A percentile compares a stretch with the other conserved stretches of the same genome.
Conservation (phyloP, 768 basidiomycete genomes). For the Chlorophyllum brunneum region DNA sequence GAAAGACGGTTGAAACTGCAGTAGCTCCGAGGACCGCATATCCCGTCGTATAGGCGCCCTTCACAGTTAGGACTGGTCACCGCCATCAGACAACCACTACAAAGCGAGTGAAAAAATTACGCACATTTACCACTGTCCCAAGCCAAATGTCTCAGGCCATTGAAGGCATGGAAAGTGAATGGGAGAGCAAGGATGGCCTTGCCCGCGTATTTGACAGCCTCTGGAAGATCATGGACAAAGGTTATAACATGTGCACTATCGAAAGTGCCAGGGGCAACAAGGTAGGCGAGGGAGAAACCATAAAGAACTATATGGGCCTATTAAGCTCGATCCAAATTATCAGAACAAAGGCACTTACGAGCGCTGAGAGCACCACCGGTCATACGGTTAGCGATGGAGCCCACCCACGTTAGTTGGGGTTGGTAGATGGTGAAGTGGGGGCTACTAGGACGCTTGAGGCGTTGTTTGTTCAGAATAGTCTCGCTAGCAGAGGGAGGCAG, state of each 20-base stretch:
- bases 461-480: constrained; percentile 82
- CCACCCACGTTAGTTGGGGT: constrained; percentile 87
- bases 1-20: constrained; percentile 66
- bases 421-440: constrained; percentile 98
- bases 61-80: constrained; percentile 68
- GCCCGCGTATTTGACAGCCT: constrained; percentile 67
- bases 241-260: constrained; percentile 77
- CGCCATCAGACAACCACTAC: constrained; percentile 6
- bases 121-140: constrained; percentile 91
- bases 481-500: constrained; percentile 52
- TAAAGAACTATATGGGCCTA: constrained; percentile 63
- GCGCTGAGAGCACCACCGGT: constrained; percentile 79
- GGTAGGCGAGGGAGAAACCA: constrained; percentile 82
- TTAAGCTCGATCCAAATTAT: not conserved
- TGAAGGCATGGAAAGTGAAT: constrained; percentile 87
- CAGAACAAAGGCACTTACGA: constrained; percentile 45
- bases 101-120: constrained; percentile 28
- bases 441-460: constrained; percentile 82
- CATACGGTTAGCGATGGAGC: constrained; percentile 83
- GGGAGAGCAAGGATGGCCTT: constrained; percentile 82
- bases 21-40: constrained; percentile 84
- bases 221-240: constrained; percentile 66
- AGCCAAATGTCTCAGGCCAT: constrained; percentile 84
- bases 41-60: constrained; percentile 74
- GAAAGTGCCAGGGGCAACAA: constrained; percentile 76